phyloP scores from a whole-genome alignment of 208 protist species.

The Wallacemonas rigidus region DNA sequence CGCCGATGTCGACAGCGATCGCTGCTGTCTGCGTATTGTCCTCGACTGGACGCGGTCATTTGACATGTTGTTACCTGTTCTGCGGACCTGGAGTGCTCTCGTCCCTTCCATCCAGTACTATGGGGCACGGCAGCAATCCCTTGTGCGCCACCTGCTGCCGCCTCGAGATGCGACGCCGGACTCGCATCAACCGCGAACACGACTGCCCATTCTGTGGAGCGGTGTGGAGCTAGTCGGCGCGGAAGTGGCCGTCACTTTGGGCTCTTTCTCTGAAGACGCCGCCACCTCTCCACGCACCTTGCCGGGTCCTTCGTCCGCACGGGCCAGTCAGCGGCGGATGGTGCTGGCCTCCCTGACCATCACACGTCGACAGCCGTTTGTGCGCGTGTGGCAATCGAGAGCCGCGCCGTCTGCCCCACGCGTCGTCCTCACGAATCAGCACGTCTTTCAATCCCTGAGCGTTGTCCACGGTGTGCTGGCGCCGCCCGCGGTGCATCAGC shows the following conservation, averaged over 20 bases:
- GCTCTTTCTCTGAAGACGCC: neutral
- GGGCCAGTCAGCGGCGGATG: too few species aligned
- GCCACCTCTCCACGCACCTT: neutral
- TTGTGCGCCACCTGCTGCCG: neutral
- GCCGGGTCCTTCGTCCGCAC: too few species aligned
- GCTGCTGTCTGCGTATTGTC: constrained; percentile 26
- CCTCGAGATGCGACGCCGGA: neutral
- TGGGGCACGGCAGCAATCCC: constrained; percentile 17
- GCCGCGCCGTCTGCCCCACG: constrained; percentile 1
- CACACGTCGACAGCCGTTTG: neutral
- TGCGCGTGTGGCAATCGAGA: constrained; percentile 7
- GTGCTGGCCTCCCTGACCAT: neutral
- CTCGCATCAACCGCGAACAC: neutral
- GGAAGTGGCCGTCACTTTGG: neutral
- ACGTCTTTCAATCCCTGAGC: constrained; percentile 6
- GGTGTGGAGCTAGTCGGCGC: neutral
- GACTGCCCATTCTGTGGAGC: neutral
- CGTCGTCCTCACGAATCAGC: constrained; percentile 13
- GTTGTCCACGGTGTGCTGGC: constrained; percentile 5
- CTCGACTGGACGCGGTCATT: constrained; percentile 38
- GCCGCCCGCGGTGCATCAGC: neutral
- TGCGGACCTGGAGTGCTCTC: constrained; percentile 23
- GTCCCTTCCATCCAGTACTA: constrained; percentile 26
- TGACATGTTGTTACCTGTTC: constrained; percentile 23
- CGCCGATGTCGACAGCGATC: neutral